Percentiles rank a stretch among this genome's conserved stretches.
Conservation (phyloP, 768 basidiomycete genomes). For the Lentinula aciculospora region DNA sequence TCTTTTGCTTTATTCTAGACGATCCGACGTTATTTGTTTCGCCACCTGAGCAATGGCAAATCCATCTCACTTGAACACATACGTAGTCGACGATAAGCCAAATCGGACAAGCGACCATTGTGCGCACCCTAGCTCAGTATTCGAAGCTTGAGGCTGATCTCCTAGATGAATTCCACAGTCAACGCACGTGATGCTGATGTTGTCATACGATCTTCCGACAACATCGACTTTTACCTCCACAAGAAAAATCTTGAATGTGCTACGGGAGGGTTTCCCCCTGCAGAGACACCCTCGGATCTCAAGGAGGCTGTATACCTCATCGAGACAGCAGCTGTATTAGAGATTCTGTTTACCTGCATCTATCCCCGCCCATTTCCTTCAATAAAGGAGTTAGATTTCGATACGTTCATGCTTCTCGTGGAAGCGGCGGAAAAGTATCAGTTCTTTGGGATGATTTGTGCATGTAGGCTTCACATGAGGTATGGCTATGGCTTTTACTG, state of each 20-base stretch:
- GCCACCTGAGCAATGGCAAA: neutral
- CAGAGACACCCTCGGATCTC: neutral
- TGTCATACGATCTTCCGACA: constrained; percentile 5
- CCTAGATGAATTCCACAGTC: neutral
- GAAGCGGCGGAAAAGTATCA: constrained; percentile 10
- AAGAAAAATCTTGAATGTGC: constrained; percentile 4
- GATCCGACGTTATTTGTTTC: neutral
- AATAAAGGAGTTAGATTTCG: neutral
- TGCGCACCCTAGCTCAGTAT: neutral
- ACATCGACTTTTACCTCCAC: constrained; percentile 3
- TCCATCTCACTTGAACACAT: neutral
- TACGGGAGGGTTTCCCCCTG: constrained; percentile 2
- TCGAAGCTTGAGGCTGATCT: neutral
- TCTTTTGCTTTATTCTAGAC: neutral
- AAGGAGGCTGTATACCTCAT: neutral
- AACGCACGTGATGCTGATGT: constrained; percentile 2
- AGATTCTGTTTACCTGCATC: constrained; percentile 5
- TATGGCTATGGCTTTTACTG: neutral
- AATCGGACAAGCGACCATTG: neutral
- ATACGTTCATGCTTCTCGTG: neutral
- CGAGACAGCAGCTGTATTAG: constrained; percentile 6
- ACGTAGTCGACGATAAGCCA: neutral
- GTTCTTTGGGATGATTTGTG: constrained; percentile 7
- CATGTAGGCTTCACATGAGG: constrained; percentile 5
- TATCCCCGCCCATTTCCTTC: constrained; percentile 7